A percentile compares a stretch with the other conserved stretches of the same genome.
Conservation (phyloP, 768 basidiomycete genomes). For the Mycena olivaceomarginata region DNA sequence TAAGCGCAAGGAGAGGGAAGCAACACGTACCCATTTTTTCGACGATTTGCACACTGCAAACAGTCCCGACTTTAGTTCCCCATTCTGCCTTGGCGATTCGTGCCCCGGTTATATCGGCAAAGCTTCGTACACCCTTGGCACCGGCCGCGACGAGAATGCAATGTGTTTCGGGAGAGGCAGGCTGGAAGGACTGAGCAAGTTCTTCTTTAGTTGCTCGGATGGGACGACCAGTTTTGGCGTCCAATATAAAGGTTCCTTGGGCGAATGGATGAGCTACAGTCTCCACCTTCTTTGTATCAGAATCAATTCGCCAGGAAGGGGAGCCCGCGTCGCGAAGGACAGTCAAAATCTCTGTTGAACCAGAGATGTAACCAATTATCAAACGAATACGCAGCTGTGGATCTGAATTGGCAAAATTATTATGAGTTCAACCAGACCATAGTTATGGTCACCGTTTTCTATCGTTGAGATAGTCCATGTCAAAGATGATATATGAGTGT, state of each 20-base stretch:
- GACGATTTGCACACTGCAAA: slow-evolving; percentile 72
- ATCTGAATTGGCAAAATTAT: slow-evolving; percentile 55
- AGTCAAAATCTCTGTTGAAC: slow-evolving; percentile 76
- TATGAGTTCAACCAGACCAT: slow-evolving; percentile 14
- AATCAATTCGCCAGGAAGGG: slow-evolving; percentile 57
- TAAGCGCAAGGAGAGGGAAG: slow-evolving; percentile 17
- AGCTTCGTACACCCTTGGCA: slow-evolving; percentile 73
- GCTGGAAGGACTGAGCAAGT: slow-evolving; percentile 59
- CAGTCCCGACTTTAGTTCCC: slow-evolving; percentile 69
- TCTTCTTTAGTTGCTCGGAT: slow-evolving; percentile 56
- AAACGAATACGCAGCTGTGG: slow-evolving; percentile 72
- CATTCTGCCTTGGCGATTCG: slow-evolving; percentile 81
- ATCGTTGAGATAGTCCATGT: slow-evolving; percentile 81
- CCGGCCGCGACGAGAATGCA: slow-evolving; percentile 71
- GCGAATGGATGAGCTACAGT: slow-evolving; percentile 67
- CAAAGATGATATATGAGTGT: slow-evolving; percentile 70
- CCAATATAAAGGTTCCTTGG: slow-evolving; percentile 72
- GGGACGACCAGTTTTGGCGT: slow-evolving; percentile 67
- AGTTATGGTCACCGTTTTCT: slow-evolving; percentile 65
- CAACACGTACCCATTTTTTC: slow-evolving; percentile 73
- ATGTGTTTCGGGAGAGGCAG: slow-evolving; percentile 48
- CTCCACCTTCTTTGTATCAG: slow-evolving; percentile 60
- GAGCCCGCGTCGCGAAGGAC: slow-evolving; percentile 60
- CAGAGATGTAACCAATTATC: slow-evolving; percentile 75
- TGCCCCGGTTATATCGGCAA: slow-evolving; percentile 78